Evolutionary conservation across 352 stramenopile species (phyloP).

Genomic region (Globisporangium alternatum): DNA sequence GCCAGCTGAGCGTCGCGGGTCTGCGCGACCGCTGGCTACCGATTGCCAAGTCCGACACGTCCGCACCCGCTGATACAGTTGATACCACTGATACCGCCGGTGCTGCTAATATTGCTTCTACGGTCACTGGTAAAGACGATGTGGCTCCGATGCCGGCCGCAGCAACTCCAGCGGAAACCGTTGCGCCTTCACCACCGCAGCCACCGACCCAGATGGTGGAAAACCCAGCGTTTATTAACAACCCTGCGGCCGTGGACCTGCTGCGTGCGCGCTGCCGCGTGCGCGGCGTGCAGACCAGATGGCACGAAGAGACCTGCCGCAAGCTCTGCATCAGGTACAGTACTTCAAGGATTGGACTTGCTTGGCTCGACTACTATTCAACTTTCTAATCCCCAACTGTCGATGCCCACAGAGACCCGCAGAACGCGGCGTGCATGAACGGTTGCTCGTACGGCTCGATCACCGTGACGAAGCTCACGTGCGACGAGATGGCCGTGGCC

Average conservation of each 20-base stretch:
- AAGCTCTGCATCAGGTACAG: constrained; percentile 52
- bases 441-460: constrained; percentile 74
- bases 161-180: constrained; percentile 5
- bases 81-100: neutral
- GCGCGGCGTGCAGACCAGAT: constrained; percentile 59
- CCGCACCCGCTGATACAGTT: neutral
- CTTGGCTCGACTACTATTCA: neutral
- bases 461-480: constrained; percentile 64
- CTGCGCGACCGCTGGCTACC: neutral
- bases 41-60: neutral
- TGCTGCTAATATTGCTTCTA: neutral
- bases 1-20: neutral
- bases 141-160: constrained; percentile 12
- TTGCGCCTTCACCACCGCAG: neutral
- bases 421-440: constrained; percentile 72
- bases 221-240: constrained; percentile 16
- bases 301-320: constrained; percentile 70
- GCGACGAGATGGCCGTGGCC: constrained; percentile 39
- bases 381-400: neutral
- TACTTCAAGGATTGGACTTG: neutral
- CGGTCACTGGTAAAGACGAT: neutral
- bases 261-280: constrained; percentile 56
- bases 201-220: neutral
- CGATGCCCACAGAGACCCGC: constrained; percentile 31
- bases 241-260: constrained; percentile 32